Percentiles rank a stretch among this genome's conserved stretches.
Evolutionary conservation across 129 eudicot species (phyloP).

Genomic region (Sambucus nigra): DNA sequence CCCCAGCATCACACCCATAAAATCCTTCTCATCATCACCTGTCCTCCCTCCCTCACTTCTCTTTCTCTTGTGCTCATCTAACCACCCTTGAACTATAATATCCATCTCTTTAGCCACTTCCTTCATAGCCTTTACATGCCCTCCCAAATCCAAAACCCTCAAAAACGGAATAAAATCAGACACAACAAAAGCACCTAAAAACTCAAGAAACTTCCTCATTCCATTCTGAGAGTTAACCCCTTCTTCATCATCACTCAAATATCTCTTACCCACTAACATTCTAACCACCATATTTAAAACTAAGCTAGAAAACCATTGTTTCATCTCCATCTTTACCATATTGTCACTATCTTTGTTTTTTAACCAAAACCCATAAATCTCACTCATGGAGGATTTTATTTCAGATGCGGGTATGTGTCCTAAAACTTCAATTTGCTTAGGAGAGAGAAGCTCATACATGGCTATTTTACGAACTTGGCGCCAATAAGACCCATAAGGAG

Average conservation of each 20-base stretch:
- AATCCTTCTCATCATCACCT: background rate
- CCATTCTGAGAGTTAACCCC: background rate
- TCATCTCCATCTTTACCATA: conserved; percentile 6
- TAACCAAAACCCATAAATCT: conserved; percentile 8
- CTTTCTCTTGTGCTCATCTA: conserved; percentile 8
- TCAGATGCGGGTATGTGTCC: conserved; percentile 9
- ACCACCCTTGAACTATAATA: conserved; percentile 1
- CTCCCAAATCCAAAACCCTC: conserved; percentile 16
- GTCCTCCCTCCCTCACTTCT: background rate
- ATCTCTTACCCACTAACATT: conserved; percentile 1
- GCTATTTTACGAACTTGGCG: conserved; percentile 16
- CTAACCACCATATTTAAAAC: background rate
- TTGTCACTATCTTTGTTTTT: background rate
- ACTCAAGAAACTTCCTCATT: background rate
- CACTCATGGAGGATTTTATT: conserved; percentile 12
- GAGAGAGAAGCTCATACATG: conserved; percentile 13
- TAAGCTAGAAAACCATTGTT: conserved; percentile 2
- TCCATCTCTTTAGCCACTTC: conserved; percentile 1
- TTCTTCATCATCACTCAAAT: background rate
- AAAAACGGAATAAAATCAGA: conserved; percentile 2
- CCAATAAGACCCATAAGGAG: conserved; percentile 29
- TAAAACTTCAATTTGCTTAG: conserved; percentile 11
- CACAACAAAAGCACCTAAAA: background rate
- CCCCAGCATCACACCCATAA: conserved; percentile 1
- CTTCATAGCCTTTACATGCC: conserved; percentile 7